Evolutionary conservation across 345 rosid genomes (phyloP).

Genomic region (Trapa bicornis): DNA sequence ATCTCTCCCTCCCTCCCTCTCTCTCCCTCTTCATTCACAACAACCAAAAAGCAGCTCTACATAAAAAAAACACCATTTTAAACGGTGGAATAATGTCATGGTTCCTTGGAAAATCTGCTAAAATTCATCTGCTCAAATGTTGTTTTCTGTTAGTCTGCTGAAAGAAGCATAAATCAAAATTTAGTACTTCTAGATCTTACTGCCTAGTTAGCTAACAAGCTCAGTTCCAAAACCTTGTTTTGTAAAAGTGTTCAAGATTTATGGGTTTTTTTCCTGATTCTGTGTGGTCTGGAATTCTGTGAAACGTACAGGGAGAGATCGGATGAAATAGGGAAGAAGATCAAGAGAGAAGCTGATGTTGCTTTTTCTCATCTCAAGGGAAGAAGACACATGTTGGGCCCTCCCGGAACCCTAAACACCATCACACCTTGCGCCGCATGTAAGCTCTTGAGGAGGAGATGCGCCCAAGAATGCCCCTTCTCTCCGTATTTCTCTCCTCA

Average conservation of each 20-base stretch:
- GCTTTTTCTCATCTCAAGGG: conserved; percentile 35
- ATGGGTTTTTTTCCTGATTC: not conserved
- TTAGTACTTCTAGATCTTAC: not conserved
- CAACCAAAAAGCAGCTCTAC: not conserved
- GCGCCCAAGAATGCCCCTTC: conserved; percentile 96
- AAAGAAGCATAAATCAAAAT: not conserved
- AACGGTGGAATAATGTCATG: not conserved
- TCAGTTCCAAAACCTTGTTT: not conserved
- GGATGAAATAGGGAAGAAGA: conserved; percentile 79
- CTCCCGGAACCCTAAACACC: conserved; percentile 73
- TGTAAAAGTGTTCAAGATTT: not conserved
- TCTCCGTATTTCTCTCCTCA: conserved; percentile 95
- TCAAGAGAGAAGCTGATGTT: conserved; percentile 71
- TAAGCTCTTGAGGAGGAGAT: conserved; percentile 78
- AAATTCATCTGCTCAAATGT: not conserved
- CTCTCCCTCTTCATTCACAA: conserved; percentile 2
- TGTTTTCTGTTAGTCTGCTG: not conserved
- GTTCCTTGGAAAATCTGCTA: not conserved
- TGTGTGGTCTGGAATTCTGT: not conserved
- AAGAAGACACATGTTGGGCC: conserved; percentile 73
- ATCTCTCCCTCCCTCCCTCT: conserved; percentile 9
- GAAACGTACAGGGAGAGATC: conserved; percentile 47
- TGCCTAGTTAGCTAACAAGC: not conserved
- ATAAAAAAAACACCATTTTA: not conserved
- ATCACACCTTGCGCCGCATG: conserved; percentile 98